Percentiles rank a stretch among this genome's conserved stretches.
Conservation (phyloP, 108 stramenopile genomes). For the Pelagomonas calceolata region DNA sequence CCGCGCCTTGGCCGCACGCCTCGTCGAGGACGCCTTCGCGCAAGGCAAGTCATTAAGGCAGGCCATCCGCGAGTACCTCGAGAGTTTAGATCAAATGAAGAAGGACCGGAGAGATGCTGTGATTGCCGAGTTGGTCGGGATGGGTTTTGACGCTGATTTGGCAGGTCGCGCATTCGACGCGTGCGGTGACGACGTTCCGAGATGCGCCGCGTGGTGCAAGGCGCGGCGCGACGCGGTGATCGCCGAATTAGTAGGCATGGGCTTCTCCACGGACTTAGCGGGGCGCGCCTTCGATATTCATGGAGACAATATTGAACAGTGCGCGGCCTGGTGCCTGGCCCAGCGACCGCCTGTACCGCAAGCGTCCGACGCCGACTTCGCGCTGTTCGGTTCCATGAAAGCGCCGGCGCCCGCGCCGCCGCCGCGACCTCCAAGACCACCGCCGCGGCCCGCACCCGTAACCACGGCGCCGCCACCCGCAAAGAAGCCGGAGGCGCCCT, state of each 20-base stretch:
- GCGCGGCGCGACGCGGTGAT: not conserved
- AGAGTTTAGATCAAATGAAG: too few species aligned
- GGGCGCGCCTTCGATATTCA: not conserved
- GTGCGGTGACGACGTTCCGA: not conserved
- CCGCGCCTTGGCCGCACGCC: not conserved
- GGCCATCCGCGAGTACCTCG: not conserved
- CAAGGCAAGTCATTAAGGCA: not conserved
- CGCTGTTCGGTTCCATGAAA: not conserved
- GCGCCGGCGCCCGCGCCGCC: too few species aligned
- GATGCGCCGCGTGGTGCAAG: not conserved
- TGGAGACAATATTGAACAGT: not conserved
- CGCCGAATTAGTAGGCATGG: not conserved
- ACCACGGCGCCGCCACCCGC: not conserved
- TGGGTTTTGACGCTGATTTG: not conserved
- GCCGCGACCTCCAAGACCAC: too few species aligned
- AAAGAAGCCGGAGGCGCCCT: not conserved
- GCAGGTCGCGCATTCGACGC: too few species aligned
- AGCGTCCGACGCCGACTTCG: not conserved
- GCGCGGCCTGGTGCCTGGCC: not conserved
- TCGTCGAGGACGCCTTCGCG: not conserved
- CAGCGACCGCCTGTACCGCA: too few species aligned
- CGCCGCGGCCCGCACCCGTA: too few species aligned
- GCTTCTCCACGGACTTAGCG: not conserved
- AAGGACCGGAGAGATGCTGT: too few species aligned
- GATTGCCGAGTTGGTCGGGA: not conserved